Percentiles rank a stretch among this genome's conserved stretches.
Conservation (phyloP, 345 rosid species). For the Syzygium aromaticum region DNA sequence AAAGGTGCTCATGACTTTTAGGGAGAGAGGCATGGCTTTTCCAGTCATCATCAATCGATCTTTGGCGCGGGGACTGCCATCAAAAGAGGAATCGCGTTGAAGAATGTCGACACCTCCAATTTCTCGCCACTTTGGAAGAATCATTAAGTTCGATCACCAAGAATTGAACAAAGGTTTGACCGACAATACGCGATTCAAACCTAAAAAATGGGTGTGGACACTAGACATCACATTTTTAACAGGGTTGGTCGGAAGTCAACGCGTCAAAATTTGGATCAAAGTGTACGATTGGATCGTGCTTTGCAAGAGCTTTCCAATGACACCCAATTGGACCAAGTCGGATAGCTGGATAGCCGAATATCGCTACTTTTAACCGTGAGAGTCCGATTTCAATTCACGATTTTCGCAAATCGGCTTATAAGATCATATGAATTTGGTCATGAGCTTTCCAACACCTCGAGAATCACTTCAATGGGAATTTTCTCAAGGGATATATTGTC, state of each 20-base stretch:
- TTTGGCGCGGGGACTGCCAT: background rate
- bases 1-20: background rate
- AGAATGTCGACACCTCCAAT: background rate
- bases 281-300: background rate
- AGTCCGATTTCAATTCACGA: fast-evolving
- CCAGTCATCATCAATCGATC: background rate
- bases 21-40: background rate
- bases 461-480: background rate
- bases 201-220: background rate
- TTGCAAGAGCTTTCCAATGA: background rate
- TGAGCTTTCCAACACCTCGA: background rate
- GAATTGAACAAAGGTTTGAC: background rate
- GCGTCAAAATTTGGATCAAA: background rate
- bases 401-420: background rate
- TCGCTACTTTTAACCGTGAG: background rate
- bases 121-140: background rate
- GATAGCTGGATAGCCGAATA: background rate
- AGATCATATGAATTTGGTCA: background rate
- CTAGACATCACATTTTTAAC: background rate
- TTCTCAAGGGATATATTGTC: background rate
- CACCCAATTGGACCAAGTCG: background rate
- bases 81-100: background rate
- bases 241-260: fast-evolving
- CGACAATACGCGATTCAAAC: background rate
- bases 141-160: background rate